Evolutionary conservation across 768 basidiomycete species (phyloP), one percentile per base, ranked within the genome.

Genomic region (Lepiota venenata): DNA sequence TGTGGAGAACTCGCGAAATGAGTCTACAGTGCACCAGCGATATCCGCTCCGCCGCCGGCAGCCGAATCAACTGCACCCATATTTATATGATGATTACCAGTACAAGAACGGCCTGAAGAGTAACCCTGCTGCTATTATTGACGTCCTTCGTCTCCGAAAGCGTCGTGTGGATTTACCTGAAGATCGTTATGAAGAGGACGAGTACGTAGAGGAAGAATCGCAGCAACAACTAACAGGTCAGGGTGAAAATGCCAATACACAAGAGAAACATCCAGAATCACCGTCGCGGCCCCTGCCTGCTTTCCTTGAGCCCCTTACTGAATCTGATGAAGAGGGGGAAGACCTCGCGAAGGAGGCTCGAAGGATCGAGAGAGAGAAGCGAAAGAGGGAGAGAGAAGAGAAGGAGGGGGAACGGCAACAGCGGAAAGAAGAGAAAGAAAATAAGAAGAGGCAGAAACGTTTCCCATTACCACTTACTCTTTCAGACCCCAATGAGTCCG

Each of bases 41-140:
- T 55, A 55, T n/a, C 46, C 53, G 1, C 53, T 55, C 41, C 53
- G 53, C 25, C 53, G 47, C 37, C 53, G 53, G 35, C 53, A 48
- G 20, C 53, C 53, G 4, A 55, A 55, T 36, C 53, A 55, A 16
- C 29, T 55, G 14, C 53, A 18, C 43, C 53, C 53, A 8, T 55
- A 55, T 35, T 15, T 35, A 14, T 47, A 32, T 35, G 53, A 55
- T 18, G 47, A 55, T 7, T 43, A 41, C 18, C 29, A 42, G 21
- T 55, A 55, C 47, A 55, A 55, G 53, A 41, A 18, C 1, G 39
- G 21, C 11, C 15, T 55, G 39, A 55, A 48, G 22, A 11, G 47
- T 18, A 55, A 55, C 36, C 53, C 53, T 5, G 53, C 53, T 25
- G 53, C 53, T 35, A 47, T 55, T 12, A 48, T 55, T n/a, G 47